Conservation (phyloP, 2,329 filamentous ascomycete species). For the Onygenales sp. region DNA sequence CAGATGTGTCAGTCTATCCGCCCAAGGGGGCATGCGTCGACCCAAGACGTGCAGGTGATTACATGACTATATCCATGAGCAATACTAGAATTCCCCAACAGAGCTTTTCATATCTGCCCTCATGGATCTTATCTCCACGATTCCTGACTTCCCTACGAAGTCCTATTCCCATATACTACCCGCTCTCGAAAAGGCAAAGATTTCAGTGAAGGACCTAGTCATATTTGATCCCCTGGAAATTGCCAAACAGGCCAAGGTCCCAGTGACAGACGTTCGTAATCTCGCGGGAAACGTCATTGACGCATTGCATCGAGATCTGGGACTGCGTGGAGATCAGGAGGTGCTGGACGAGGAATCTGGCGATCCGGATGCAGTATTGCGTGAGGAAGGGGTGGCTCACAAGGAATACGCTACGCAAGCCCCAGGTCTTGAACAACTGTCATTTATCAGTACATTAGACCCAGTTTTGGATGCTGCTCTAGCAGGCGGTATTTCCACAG, state of each 20-base stretch:
- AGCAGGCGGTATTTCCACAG: conserved; percentile 69
- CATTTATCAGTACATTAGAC: conserved; percentile 72
- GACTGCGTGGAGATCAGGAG: conserved; percentile 22
- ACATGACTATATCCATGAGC: no score
- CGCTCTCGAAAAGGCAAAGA: conserved; percentile 64
- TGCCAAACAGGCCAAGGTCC: conserved; percentile 74
- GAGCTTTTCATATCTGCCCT: background rate
- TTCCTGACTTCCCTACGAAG: conserved; percentile 67
- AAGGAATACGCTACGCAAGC: conserved; percentile 11
- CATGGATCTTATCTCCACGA: conserved; percentile 67
- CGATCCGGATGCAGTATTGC: background rate
- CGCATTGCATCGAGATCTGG: conserved; percentile 57
- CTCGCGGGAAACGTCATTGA: conserved; percentile 58
- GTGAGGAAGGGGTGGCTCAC: background rate
- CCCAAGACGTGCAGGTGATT: background rate
- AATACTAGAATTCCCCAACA: no score
- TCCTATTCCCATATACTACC: conserved; percentile 67
- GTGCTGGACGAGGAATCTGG: conserved; percentile 3
- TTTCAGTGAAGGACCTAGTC: conserved; percentile 77
- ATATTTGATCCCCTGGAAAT: conserved; percentile 74
- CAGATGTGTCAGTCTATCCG: background rate
- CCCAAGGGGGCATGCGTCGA: background rate
- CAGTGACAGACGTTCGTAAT: conserved; percentile 68
- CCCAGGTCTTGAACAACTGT: conserved; percentile 22
- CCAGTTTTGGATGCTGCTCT: conserved; percentile 59